Base-by-base conservation (phyloP, 2,329 filamentous ascomycete species). In the Aspergillus caelatus region DNA sequence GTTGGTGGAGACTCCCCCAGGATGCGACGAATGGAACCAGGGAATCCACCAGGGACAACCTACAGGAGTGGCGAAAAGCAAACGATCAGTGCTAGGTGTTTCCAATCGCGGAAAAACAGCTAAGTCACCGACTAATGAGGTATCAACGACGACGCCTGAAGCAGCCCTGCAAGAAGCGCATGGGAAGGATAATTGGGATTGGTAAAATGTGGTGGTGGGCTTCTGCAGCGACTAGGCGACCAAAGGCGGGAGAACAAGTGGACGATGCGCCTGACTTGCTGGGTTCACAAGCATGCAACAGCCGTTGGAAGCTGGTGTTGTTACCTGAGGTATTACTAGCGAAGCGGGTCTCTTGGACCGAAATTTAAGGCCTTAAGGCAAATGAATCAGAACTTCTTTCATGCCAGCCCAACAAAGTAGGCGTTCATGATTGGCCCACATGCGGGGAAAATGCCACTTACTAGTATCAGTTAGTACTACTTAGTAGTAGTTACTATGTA, bases 161-260 rank as follows among this genome's bases (percentile, higher is more conserved):
- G 30, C 9, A 34, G 52, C 19, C 32, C 30, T 36, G 52, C 52
- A 36, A 23, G 52, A 52, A 30, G 28, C 14, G 46, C 26, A 50
- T 36, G 41, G 10, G 34, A 11, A 12, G 46, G 55, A 39, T 21
- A 30, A 12, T 39, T 48, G 23, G 21, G 59, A 19, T 10, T 14
- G 14, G 50, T 53, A 50, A 43, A 57, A 57, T 52, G 32, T 46
- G 21, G 60, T 48, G 58, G 41, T 7, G 43, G 58, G 45, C 12
- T 23, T 30, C 56, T 48, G 46, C 32, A 34, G 54, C 43, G n/a
- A 58, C 52, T 32, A 60, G 53, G 61, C 65, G 57, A 52, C 66
- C 66, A 68, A 39, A 68, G 61, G 57, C 30, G 45, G 60, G 57
- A 19, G 65, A 62, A 63, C 65, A 68, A 68, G 66, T 68, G 66